Percentiles rank a stretch among this genome's conserved stretches.
Conservation (phyloP, 2,329 filamentous ascomycete genomes). For the Pseudomassariella vexata region DNA sequence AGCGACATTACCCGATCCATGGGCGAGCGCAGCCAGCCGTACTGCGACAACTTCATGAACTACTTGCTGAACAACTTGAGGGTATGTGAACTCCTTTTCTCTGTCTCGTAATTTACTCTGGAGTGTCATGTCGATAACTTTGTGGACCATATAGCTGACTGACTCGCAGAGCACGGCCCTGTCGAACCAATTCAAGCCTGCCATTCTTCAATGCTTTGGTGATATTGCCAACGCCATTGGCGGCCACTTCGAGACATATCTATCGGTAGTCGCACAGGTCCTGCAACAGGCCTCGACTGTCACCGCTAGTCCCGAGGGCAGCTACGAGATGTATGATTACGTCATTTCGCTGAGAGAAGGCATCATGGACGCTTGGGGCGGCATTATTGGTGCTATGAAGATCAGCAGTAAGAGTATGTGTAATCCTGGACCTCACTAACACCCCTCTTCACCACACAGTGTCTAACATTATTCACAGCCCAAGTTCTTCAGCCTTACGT, state of each 20-base stretch:
- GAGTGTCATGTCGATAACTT: neutral
- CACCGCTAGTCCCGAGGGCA: constrained; percentile 69
- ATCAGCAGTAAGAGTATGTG: constrained; percentile 66
- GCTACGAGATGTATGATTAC: constrained; percentile 96
- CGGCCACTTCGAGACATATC: constrained; percentile 86
- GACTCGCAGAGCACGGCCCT: constrained; percentile 65
- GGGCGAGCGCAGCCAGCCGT: constrained; percentile 85
- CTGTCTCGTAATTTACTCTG: constrained; percentile 2
- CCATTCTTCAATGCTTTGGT: constrained; percentile 95
- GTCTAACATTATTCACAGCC: constrained; percentile 44
- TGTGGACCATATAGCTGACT: neutral
- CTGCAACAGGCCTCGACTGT: constrained; percentile 88
- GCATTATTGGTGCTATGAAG: constrained; percentile 93
- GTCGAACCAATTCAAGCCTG: constrained; percentile 95
- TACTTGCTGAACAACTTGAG: constrained; percentile 87
- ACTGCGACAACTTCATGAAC: constrained; percentile 98
- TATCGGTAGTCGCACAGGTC: constrained; percentile 87
- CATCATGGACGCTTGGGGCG: constrained; percentile 99
- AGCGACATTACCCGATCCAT: constrained; percentile 93
- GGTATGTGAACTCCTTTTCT: constrained; percentile 39
- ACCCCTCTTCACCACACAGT: no score
- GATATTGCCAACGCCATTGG: constrained; percentile 95
- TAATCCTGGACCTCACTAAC: neutral
- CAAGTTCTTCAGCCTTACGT: constrained; percentile 71
- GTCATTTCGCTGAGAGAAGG: constrained; percentile 91